A percentile compares a stretch with the other conserved stretches of the same genome.
phyloP scores from a whole-genome alignment of 352 stramenopile genomes.

The Globisporangium uncinulatum region DNA sequence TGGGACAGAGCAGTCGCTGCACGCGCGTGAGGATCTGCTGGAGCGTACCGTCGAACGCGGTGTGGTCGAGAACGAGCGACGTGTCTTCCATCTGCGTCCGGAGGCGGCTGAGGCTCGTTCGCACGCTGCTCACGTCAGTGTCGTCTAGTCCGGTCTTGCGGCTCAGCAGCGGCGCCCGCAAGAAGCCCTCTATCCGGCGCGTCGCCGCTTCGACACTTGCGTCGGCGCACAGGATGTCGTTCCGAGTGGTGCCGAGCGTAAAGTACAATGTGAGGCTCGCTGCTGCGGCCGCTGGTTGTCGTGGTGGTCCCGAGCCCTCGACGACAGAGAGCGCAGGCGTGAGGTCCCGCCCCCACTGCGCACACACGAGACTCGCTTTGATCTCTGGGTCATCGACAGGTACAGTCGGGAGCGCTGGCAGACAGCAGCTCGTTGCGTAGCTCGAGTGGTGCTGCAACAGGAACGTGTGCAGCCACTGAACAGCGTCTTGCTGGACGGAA shows the following conservation, averaged over 20 bases:
- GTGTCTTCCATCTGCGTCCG: constrained; percentile 60
- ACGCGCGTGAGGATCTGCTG: constrained; percentile 23
- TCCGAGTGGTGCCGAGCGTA: constrained; percentile 45
- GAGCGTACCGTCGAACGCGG: constrained; percentile 24
- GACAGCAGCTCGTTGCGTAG: constrained; percentile 50
- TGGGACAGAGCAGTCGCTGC: constrained; percentile 31
- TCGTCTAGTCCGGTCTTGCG: constrained; percentile 32
- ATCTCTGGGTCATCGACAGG: constrained; percentile 52
- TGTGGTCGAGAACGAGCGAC: constrained; percentile 45
- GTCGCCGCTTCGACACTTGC: constrained; percentile 15
- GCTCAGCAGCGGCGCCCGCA: constrained; percentile 42
- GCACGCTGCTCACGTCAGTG: constrained; percentile 21
- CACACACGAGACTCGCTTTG: constrained; percentile 45
- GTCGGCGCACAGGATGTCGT: constrained; percentile 21
- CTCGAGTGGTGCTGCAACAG: constrained; percentile 49
- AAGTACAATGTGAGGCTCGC: constrained; percentile 43
- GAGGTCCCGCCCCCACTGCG: constrained; percentile 51
- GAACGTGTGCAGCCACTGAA: constrained; percentile 44
- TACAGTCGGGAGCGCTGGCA: constrained; percentile 35
- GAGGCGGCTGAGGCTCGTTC: constrained; percentile 31
- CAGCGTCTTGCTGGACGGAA: constrained; percentile 26
- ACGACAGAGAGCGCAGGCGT: constrained; percentile 32
- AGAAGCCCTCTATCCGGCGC: constrained; percentile 39
- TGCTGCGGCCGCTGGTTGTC: constrained; percentile 2
- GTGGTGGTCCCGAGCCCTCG: background rate